These are phyloP conservation scores for Ceratobasidium sp. DNA, from an alignment of 1,284 basidiomycete species.

Conservation along the genomic window DNA sequence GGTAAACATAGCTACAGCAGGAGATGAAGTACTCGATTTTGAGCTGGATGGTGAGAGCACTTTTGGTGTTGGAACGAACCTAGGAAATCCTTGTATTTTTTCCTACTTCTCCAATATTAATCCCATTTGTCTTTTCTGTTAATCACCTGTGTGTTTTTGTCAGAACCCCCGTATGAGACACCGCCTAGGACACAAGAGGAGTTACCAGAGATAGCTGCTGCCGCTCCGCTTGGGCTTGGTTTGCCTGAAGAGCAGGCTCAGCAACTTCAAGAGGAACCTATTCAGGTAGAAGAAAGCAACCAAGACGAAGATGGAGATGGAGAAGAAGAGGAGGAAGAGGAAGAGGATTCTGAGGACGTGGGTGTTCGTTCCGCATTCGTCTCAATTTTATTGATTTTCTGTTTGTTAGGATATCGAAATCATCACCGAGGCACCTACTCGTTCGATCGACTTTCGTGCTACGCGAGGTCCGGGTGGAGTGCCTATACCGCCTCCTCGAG, in stretches of 20 bases:
- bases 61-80: conserved; percentile 34
- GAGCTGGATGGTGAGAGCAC: conserved; percentile 46
- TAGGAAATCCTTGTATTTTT: conserved; percentile 39
- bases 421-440: conserved; percentile 78
- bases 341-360: conserved; percentile 50
- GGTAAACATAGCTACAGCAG: neutral
- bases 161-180: conserved; percentile 41
- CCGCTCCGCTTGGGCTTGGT: conserved; percentile 31
- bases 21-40: conserved; percentile 40
- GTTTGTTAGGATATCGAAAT: conserved; percentile 76
- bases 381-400: neutral
- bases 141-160: conserved; percentile 39
- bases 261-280: conserved; percentile 1
- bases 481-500: conserved; percentile 10
- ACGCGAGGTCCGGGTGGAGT: conserved; percentile 49
- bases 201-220: neutral
- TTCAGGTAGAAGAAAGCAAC: conserved; percentile 38
- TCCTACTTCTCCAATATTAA: conserved; percentile 45
- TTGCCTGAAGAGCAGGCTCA: conserved; percentile 27
- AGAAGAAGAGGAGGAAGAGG: conserved; percentile 51
- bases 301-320: too few relatives aligned
- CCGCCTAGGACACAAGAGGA: conserved; percentile 40
- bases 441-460: conserved; percentile 81
- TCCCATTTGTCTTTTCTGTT: conserved; percentile 32
- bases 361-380: conserved; percentile 6